A percentile compares a stretch with the other conserved stretches of the same genome.
phyloP scores from a whole-genome alignment of 371 early-diverging fungal genomes.

The Circinella minor region DNA sequence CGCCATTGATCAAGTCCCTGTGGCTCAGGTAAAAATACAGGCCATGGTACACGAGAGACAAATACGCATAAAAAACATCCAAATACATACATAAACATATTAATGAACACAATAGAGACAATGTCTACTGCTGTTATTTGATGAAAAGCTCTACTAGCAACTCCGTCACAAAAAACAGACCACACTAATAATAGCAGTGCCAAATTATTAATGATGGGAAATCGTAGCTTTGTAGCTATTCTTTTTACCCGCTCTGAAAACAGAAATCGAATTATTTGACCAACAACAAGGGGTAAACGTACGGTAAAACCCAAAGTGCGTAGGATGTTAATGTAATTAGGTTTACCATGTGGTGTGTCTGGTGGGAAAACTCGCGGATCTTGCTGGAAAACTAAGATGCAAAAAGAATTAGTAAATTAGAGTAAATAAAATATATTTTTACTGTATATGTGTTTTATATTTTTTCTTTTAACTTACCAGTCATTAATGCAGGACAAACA shows the following conservation, averaged over 20 bases:
- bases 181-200: slow-evolving; percentile 71
- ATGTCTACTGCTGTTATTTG: slow-evolving; percentile 57
- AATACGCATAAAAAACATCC: slow-evolving; percentile 45
- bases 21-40: slow-evolving; percentile 27
- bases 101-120: slow-evolving; percentile 60
- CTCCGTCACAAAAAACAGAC: slow-evolving; percentile 78
- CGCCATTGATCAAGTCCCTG: slow-evolving; percentile 37
- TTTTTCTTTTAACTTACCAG: slow-evolving; percentile 32
- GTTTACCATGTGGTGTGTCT: slow-evolving; percentile 46
- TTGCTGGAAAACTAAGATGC: slow-evolving; percentile 36
- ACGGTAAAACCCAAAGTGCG: slow-evolving; percentile 65
- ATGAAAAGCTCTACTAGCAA: slow-evolving; percentile 57
- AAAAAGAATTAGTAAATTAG: slow-evolving; percentile 22
- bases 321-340: slow-evolving; percentile 59
- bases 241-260: slow-evolving; percentile 55
- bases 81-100: slow-evolving; percentile 52
- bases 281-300: slow-evolving; percentile 64
- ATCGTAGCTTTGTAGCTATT: slow-evolving; percentile 51
- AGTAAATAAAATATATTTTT: slow-evolving; percentile 6
- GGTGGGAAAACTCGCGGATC: slow-evolving; percentile 43
- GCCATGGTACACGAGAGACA: slow-evolving; percentile 51
- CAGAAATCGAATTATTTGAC: slow-evolving; percentile 65
- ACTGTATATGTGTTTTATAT: slow-evolving; percentile 1
- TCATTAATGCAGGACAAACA: slow-evolving; percentile 68
- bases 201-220: slow-evolving; percentile 60